Percentiles rank a stretch among this genome's conserved stretches.
Conservation (phyloP, 257 asterid genomes). For the Mitragyna speciosa region DNA sequence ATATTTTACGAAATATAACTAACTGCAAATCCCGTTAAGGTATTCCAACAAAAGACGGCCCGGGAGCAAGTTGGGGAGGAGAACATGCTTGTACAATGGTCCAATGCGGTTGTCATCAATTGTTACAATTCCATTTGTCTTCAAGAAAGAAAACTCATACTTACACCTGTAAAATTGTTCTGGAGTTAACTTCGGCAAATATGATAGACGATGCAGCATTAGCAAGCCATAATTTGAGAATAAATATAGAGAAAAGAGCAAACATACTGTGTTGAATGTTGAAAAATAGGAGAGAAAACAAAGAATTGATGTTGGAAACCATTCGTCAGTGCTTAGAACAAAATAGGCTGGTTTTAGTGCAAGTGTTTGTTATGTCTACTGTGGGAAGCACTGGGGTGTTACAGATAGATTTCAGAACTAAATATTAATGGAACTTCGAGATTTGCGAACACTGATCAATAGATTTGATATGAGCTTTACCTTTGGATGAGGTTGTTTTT, state of each 20-base stretch:
- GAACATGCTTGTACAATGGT: constrained; percentile 59
- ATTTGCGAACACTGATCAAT: too few relatives aligned
- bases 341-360: neutral
- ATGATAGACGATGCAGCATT: too few relatives aligned
- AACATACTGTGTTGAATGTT: neutral
- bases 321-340: neutral
- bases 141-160: constrained; percentile 51
- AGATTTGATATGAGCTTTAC: too few relatives aligned
- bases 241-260: too few relatives aligned
- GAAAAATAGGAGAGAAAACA: neutral
- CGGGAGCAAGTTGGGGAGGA: constrained; percentile 62
- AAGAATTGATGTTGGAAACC: neutral
- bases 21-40: constrained; percentile 22
- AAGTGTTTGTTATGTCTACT: neutral
- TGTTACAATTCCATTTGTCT: constrained; percentile 46
- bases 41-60: constrained; percentile 56
- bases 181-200: too few relatives aligned
- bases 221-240: too few relatives aligned
- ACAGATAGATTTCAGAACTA: neutral
- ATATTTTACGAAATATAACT: too few relatives aligned
- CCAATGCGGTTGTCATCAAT: constrained; percentile 57
- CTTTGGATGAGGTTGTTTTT: too few relatives aligned
- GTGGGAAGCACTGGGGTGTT: neutral
- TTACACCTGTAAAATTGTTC: constrained; percentile 37
- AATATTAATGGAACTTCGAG: neutral